Evolutionary conservation across 306 rosid species (phyloP), one percentile per base, ranked within the genome.

Genomic region (Psophocarpus tetragonolobus): DNA sequence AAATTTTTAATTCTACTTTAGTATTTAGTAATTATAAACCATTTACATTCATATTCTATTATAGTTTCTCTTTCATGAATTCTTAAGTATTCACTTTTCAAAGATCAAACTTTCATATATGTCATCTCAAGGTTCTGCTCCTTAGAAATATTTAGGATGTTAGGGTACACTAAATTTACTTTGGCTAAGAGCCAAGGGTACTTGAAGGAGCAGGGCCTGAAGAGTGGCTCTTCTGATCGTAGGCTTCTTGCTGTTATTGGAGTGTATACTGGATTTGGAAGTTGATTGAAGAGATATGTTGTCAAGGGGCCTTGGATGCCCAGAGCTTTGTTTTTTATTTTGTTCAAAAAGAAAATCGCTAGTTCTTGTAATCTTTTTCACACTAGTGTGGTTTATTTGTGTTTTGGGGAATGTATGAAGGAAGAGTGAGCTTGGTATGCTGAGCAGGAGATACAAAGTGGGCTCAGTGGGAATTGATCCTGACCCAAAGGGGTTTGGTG

Each of bases 301-400:
- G 88, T 91, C 77, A 82, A 98, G 87, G 98, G 98, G 79, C 91
- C 99, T 53, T 95, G 99, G 99, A 92, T 95, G 97, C 99, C 98
- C 27, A 88, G 73, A 95, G 99, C 98, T 92, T 39, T 74, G 88
- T 90, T 80, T 57, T 54, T 78, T 26, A 29, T 64, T 71, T 63
- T n/a, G 14, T 26, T 75, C 80, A 42, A 48, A 39, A 10, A 1
- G 11, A 57, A 67, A 27, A 23, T n/a, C n/a, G n/a, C 14, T 20
- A 18, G 65, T 70, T 77, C 26, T 14, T 44, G 29, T 12, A 39
- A 58, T 41, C 29, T 41, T 17, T 14, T 41, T 27, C 9, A 51
- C 1, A 3, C 17, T 54, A 0, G 4, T 17, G 36, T 50, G 1
- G 1, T 44, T 36, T 9, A 3, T 41, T 57, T 27, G 14, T 11